phyloP scores from a whole-genome alignment of 2,329 filamentous ascomycete species.

The Hymenoscyphus occultus region DNA sequence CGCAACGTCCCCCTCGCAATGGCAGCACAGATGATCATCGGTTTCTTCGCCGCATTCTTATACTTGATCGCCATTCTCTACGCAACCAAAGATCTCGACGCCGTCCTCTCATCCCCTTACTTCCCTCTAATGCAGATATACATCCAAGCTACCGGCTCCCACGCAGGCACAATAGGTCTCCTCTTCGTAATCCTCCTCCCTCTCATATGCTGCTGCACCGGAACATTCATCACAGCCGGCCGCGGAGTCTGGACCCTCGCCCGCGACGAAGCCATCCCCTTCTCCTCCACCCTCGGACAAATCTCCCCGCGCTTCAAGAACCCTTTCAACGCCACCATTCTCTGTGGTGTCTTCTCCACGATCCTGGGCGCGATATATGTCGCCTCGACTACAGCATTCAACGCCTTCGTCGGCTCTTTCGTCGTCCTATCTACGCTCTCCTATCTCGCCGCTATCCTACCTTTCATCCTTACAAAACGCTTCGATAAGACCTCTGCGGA shows the following conservation, averaged over 20 bases:
- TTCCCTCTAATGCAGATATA: constrained; percentile 69
- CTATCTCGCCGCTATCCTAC: constrained; percentile 62
- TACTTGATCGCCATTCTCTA: constrained; percentile 57
- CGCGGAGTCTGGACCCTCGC: constrained; percentile 62
- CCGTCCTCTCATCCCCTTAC: constrained; percentile 48
- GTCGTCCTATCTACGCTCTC: constrained; percentile 53
- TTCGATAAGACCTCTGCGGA: constrained; percentile 17
- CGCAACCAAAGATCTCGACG: constrained; percentile 52
- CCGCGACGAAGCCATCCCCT: constrained; percentile 56
- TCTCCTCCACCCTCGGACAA: constrained; percentile 44
- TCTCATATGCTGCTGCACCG: constrained; percentile 50
- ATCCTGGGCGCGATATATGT: constrained; percentile 63
- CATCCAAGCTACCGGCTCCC: constrained; percentile 52
- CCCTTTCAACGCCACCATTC: constrained; percentile 55
- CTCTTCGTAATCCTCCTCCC: constrained; percentile 53
- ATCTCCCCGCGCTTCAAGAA: constrained; percentile 47
- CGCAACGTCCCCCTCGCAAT: constrained; percentile 54
- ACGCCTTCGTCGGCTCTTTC: constrained; percentile 61
- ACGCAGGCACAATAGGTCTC: constrained; percentile 49
- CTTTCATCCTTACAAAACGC: constrained; percentile 48
- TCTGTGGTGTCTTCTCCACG: constrained; percentile 49
- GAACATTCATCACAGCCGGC: constrained; percentile 58
- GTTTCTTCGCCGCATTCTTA: constrained; percentile 51
- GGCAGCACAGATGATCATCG: constrained; percentile 48
- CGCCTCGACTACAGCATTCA: constrained; percentile 63